These are phyloP conservation scores for Xylaria sp. DNA, from an alignment of 2,329 filamentous ascomycete genomes.

Conservation along the genomic window DNA sequence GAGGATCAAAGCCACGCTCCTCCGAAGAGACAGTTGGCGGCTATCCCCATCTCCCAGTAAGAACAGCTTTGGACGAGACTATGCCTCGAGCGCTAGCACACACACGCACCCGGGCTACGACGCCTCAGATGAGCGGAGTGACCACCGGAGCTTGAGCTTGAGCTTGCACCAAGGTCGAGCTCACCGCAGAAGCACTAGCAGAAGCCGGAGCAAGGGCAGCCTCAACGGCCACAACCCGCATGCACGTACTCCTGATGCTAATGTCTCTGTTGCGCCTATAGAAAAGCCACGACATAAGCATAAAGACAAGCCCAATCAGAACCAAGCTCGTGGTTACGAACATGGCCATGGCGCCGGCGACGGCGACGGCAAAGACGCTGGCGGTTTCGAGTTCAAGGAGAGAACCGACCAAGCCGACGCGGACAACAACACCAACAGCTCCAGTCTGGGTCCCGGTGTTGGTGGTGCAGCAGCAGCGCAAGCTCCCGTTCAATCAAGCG, in stretches of 20 bases:
- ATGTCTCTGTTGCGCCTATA: neutral
- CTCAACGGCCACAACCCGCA: neutral
- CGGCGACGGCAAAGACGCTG: neutral
- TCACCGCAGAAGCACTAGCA: neutral
- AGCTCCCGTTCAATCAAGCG: constrained; percentile 17
- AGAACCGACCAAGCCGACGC: neutral
- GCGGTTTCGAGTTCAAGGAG: neutral
- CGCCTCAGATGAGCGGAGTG: constrained; percentile 35
- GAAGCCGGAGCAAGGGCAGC: neutral
- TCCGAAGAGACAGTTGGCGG: constrained; percentile 49
- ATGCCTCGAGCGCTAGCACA: constrained; percentile 37
- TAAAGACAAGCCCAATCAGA: too few species aligned
- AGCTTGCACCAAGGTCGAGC: constrained; percentile 22
- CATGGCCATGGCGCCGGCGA: neutral
- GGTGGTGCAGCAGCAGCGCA: neutral
- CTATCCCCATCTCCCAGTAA: constrained; percentile 45
- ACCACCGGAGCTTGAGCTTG: constrained; percentile 20
- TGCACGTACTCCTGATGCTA: neutral
- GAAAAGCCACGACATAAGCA: constrained; percentile 3
- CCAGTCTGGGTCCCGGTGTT: neutral
- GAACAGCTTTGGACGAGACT: constrained; percentile 35
- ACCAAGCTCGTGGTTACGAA: neutral
- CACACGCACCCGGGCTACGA: constrained; percentile 37
- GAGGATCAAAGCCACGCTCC: constrained; percentile 54
- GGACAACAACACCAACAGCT: neutral